These are phyloP conservation scores for Asterionellopsis glacialis DNA, from an alignment of 108 stramenopile species.

Conservation along the genomic window DNA sequence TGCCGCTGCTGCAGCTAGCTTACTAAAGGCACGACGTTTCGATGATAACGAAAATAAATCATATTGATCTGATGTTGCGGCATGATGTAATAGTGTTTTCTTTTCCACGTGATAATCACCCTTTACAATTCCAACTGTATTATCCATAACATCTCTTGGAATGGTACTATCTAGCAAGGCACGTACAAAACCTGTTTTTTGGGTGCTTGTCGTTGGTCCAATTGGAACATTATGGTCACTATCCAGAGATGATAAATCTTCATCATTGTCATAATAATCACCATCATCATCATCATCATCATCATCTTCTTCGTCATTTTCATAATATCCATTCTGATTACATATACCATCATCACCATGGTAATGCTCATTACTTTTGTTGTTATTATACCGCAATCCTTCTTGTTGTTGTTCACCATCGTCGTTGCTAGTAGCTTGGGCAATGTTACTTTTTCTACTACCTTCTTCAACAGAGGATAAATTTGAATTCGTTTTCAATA, in stretches of 20 bases:
- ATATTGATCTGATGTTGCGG: slow-evolving; percentile 83
- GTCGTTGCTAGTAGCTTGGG: too few species aligned
- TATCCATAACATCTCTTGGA: slow-evolving; percentile 76
- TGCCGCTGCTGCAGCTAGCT: too few species aligned
- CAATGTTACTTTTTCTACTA: too few species aligned
- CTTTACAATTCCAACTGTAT: slow-evolving; percentile 79
- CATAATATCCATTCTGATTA: background rate
- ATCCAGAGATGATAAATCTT: slow-evolving; percentile 1
- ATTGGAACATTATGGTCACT: background rate
- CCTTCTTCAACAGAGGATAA: too few species aligned
- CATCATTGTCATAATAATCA: slow-evolving; percentile 13
- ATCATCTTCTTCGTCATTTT: background rate
- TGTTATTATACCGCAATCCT: too few species aligned
- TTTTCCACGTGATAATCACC: slow-evolving; percentile 81
- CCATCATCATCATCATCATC: slow-evolving; percentile 10
- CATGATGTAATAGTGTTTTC: slow-evolving; percentile 82
- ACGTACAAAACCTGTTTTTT: slow-evolving; percentile 62
- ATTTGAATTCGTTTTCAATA: too few species aligned
- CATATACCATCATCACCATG: background rate
- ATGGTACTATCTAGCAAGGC: slow-evolving; percentile 79
- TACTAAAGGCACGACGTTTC: too few species aligned
- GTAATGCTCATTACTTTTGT: too few species aligned
- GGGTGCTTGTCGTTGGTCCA: background rate
- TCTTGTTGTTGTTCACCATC: too few species aligned
- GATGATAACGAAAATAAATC: slow-evolving; percentile 57